These are phyloP conservation scores for Inga laurina DNA, from an alignment of 306 rosid genomes.

Conservation along the genomic window DNA sequence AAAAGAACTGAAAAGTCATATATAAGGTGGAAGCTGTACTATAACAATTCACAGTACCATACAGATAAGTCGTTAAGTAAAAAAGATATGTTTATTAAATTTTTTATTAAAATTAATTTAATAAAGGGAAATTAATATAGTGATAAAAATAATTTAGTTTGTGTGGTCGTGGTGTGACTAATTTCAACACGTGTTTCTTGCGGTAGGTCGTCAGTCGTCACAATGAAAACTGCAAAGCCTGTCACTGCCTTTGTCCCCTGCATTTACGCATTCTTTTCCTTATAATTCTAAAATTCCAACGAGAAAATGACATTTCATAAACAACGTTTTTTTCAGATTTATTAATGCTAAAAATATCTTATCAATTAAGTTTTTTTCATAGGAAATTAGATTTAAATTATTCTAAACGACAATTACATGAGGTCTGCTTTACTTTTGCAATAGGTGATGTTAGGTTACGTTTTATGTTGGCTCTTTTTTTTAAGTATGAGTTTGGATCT, in stretches of 20 bases:
- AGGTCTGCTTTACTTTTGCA: too few relatives aligned
- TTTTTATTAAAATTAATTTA: too few relatives aligned
- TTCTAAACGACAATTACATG: too few relatives aligned
- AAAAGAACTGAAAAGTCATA: background rate
- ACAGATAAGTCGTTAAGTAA: background rate
- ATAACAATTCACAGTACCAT: too few relatives aligned
- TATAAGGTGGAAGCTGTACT: conserved; percentile 9
- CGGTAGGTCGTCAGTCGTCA: conserved; percentile 20
- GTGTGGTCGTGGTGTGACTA: background rate
- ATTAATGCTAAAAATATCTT: too few relatives aligned
- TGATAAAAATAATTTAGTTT: background rate
- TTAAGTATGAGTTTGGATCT: too few relatives aligned
- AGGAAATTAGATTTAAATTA: too few relatives aligned
- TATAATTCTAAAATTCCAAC: background rate
- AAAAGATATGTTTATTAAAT: background rate
- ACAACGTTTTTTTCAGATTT: background rate
- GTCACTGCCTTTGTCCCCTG: background rate
- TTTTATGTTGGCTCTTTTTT: too few relatives aligned
- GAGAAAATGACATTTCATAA: background rate
- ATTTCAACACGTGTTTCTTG: conserved; percentile 63
- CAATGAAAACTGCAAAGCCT: conserved; percentile 38
- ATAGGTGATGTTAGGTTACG: too few relatives aligned
- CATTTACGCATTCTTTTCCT: background rate
- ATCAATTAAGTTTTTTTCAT: too few relatives aligned
- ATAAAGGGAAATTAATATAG: background rate